phyloP scores from a whole-genome alignment of 768 basidiomycete genomes.

The Mycena galericulata region DNA sequence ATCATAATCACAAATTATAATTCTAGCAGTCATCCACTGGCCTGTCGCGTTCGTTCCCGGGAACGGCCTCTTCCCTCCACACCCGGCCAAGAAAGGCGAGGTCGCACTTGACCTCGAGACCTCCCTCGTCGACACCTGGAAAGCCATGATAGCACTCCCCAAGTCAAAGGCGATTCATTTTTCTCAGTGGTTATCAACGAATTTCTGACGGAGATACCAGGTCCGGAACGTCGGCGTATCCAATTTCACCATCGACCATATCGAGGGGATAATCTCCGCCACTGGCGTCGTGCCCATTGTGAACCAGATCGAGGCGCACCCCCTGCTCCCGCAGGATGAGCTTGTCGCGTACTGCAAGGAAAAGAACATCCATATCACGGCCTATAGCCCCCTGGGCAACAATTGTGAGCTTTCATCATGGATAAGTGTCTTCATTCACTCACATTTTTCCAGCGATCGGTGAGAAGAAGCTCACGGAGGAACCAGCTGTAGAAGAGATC shows the following conservation, averaged over 20 bases:
- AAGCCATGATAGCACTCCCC: conserved; percentile 77
- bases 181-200: not conserved
- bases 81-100: conserved; percentile 58
- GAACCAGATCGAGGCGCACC: conserved; percentile 91
- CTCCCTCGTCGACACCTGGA: conserved; percentile 83
- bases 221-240: conserved; percentile 83
- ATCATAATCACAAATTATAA: not conserved
- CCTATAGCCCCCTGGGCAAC: conserved; percentile 83
- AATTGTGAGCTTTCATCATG: conserved; percentile 63
- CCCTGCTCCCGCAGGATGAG: conserved; percentile 80
- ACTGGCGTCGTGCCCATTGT: conserved; percentile 80
- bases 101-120: conserved; percentile 68
- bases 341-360: conserved; percentile 76
- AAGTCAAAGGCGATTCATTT: conserved; percentile 68
- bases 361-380: conserved; percentile 42
- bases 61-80: conserved; percentile 50
- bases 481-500: conserved; percentile 69
- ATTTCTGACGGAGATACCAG: conserved; percentile 43
- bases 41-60: conserved; percentile 72
- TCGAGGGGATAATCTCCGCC: conserved; percentile 75
- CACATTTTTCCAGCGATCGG: conserved; percentile 59
- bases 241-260: conserved; percentile 77
- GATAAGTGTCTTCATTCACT: not conserved
- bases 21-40: conserved; percentile 78
- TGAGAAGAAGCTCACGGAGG: conserved; percentile 75